Evolutionary conservation across 257 asterid genomes (phyloP).

Genomic region (Handroanthus guayacan): DNA sequence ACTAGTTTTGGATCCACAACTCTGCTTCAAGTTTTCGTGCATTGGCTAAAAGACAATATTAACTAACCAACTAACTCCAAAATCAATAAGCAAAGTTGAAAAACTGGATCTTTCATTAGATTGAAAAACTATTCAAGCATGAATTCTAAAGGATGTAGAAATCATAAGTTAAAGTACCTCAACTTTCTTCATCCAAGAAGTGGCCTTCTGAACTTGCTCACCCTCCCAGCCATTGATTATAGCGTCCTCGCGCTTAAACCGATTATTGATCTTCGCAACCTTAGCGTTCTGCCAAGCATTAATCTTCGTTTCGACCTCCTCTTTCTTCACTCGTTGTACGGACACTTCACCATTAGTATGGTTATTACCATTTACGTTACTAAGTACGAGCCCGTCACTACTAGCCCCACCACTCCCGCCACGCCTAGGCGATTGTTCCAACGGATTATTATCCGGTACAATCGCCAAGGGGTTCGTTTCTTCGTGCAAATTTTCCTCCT

Average conservation of each 20-base stretch:
- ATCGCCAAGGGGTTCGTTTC: slow-evolving; percentile 83
- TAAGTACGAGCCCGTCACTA: slow-evolving; percentile 22
- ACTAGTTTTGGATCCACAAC: not conserved
- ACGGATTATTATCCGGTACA: slow-evolving; percentile 55
- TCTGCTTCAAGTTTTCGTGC: not conserved
- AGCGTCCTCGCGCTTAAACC: slow-evolving; percentile 91
- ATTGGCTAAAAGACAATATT: slow-evolving; percentile 4
- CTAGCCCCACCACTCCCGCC: not conserved
- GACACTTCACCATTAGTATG: slow-evolving; percentile 40
- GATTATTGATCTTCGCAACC: slow-evolving; percentile 77
- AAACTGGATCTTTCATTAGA: too few species aligned
- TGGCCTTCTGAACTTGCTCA: slow-evolving; percentile 89
- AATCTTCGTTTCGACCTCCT: slow-evolving; percentile 90
- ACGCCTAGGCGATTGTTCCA: slow-evolving; percentile 48
- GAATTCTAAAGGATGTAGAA: too few species aligned
- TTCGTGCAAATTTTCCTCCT: slow-evolving; percentile 52
- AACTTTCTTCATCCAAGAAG: slow-evolving; percentile 89
- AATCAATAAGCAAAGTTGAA: too few species aligned
- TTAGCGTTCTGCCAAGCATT: slow-evolving; percentile 89
- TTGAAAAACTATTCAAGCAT: too few species aligned
- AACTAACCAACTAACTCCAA: not conserved
- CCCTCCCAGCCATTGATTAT: slow-evolving; percentile 80
- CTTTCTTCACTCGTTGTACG: slow-evolving; percentile 78
- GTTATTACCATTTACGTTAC: not conserved
- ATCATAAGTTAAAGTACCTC: slow-evolving; percentile 60